Evolutionary conservation across 306 rosid species (phyloP).

Genomic region (Clitoria ternatea): DNA sequence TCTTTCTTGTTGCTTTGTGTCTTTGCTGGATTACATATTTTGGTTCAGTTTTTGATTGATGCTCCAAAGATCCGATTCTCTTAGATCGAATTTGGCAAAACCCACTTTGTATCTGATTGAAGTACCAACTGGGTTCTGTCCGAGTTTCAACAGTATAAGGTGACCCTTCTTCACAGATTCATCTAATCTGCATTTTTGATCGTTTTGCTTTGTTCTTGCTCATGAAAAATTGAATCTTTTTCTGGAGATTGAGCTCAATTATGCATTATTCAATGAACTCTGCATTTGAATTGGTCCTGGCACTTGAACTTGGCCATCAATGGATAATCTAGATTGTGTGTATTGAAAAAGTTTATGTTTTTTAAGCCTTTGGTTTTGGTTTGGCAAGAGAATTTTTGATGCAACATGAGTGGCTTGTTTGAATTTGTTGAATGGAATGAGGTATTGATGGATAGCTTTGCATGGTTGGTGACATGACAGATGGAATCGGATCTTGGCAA

Average conservation of each 20-base stretch:
- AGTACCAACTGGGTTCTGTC: slow-evolving; percentile 55
- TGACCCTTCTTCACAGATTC: slow-evolving; percentile 31
- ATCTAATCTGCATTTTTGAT: slow-evolving; percentile 47
- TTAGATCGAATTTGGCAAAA: slow-evolving; percentile 50
- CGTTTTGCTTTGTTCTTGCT: slow-evolving; percentile 7
- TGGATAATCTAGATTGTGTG: background rate
- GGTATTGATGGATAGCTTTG: slow-evolving; percentile 26
- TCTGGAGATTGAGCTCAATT: slow-evolving; percentile 16
- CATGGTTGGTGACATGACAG: slow-evolving; percentile 44
- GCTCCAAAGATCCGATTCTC: slow-evolving; percentile 59
- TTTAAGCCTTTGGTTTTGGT: background rate
- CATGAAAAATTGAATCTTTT: slow-evolving; percentile 22
- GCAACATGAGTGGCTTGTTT: background rate
- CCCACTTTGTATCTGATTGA: slow-evolving; percentile 45
- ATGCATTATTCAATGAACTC: background rate
- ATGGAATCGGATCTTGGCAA: slow-evolving; percentile 97
- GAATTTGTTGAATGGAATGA: slow-evolving; percentile 19
- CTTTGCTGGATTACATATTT: slow-evolving; percentile 26
- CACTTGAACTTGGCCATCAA: slow-evolving; percentile 22
- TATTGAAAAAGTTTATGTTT: background rate
- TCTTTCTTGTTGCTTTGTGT: background rate
- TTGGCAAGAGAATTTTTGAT: slow-evolving; percentile 28
- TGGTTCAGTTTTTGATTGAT: slow-evolving; percentile 39
- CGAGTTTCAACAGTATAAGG: slow-evolving; percentile 51
- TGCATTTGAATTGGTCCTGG: slow-evolving; percentile 28